Evolutionary conservation across 2,329 filamentous ascomycete genomes (phyloP), one percentile per base, ranked within the genome.

Genomic region (Aspergillus brasiliensis): DNA sequence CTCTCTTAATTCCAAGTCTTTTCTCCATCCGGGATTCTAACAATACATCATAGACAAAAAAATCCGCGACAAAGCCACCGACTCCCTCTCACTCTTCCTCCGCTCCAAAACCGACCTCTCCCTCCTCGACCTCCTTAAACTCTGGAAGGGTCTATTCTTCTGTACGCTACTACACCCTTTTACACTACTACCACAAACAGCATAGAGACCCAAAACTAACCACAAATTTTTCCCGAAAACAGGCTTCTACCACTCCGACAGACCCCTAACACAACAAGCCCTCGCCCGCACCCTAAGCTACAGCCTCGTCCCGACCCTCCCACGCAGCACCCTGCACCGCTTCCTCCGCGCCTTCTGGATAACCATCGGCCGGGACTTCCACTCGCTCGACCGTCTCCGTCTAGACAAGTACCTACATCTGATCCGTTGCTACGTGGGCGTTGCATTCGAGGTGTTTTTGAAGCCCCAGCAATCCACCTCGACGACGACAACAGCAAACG

Each of bases 141-240:
- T 98, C 65, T 97, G 92, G 92, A 96, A 96, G 74, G 94, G 92
- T 5, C 85, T 98, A 19, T 97, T 95, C 82, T 97, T 92, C 83
- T 87, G 85, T 84, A 80, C 56, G 80, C 65, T 19, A 34, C 4
- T 11, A 34, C n/a, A 47, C 17, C 31, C 23, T 28, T 3, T 23
- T 4, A 49, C 13, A 7, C 10, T 8, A n/a, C 8, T 11, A 4
- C 21, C 19, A 17, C 8, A 31, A 23, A 23, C 8, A 28, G 1
- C 10, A 10, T 15, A 40, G 11, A 19, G 49, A n/a, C 7, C 25
- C 54, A 15, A 34, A 31, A 11, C 13, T 34, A 17, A 52, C 27
- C 21, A n/a, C 52, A 17, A 19, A 19, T 8, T n/a, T 10, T 5
- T 10, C 5, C 1, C 28, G 23, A 28, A 52, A 47, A n/a, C 51